Percentiles rank a stretch among this genome's conserved stretches.
Conservation (phyloP, 495 filamentous ascomycete genomes). For the Penicillium longicatenatum region DNA sequence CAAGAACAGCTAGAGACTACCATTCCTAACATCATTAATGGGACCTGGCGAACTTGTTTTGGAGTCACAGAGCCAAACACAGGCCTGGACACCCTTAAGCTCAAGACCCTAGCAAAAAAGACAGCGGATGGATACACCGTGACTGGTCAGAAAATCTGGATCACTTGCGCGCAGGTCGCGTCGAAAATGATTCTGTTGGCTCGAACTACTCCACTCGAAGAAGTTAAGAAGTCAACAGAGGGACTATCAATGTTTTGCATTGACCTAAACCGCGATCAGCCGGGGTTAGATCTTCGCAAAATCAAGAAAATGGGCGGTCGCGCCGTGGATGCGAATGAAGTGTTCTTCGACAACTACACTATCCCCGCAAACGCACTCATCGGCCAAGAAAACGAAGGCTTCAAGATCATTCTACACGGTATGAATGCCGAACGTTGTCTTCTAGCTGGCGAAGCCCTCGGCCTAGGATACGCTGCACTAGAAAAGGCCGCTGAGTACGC, state of each 20-base stretch:
- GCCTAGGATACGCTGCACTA: constrained; percentile 74
- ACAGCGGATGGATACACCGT: constrained; percentile 57
- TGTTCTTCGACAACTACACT: constrained; percentile 76
- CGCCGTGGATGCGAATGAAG: constrained; percentile 80
- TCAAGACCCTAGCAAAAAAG: constrained; percentile 61
- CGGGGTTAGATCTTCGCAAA: constrained; percentile 61
- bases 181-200: constrained; percentile 77
- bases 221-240: constrained; percentile 65
- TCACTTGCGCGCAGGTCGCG: constrained; percentile 76
- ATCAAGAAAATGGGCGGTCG: constrained; percentile 84
- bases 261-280: constrained; percentile 59
- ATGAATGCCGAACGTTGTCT: constrained; percentile 84
- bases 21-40: constrained; percentile 69
- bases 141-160: constrained; percentile 82
- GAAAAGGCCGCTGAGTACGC: constrained; percentile 66
- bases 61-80: constrained; percentile 69
- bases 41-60: constrained; percentile 70
- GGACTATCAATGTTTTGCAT: constrained; percentile 79
- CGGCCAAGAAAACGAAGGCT: constrained; percentile 70
- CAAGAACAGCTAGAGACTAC: constrained; percentile 58
- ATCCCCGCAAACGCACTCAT: constrained; percentile 63
- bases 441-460: constrained; percentile 74
- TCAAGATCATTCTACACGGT: constrained; percentile 76
- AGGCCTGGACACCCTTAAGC: constrained; percentile 70
- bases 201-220: constrained; percentile 67